A percentile compares a stretch with the other conserved stretches of the same genome.
Evolutionary conservation across 2,329 filamentous ascomycete genomes (phyloP).

Genomic region (Fonsecaea monophora): DNA sequence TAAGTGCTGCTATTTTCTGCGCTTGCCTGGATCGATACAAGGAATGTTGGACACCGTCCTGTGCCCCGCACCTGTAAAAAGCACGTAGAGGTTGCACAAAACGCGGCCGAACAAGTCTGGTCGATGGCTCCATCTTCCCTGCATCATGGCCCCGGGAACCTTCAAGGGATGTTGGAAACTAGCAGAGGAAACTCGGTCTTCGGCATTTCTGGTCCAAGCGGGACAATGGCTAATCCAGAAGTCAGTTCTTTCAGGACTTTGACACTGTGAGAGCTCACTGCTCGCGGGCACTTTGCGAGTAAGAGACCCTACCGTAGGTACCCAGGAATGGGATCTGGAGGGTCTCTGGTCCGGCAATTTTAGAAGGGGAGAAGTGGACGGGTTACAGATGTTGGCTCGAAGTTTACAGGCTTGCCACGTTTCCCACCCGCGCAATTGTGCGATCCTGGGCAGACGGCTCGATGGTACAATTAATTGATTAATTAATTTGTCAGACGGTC

Average conservation of each 20-base stretch:
- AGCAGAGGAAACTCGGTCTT: constrained; percentile 2
- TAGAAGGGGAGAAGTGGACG: constrained; percentile 2
- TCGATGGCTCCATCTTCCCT: not conserved
- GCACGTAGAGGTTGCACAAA: not conserved
- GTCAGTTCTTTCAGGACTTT: not conserved
- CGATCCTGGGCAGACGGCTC: not conserved
- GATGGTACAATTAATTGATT: not conserved
- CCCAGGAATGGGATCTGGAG: not conserved
- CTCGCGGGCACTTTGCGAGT: not conserved
- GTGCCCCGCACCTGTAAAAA: constrained; percentile 3
- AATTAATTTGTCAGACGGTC: constrained; percentile 2
- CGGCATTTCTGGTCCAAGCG: not conserved
- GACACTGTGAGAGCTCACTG: not conserved
- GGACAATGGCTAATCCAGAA: not conserved
- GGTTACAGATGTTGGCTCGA: not conserved
- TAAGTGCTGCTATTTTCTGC: not conserved
- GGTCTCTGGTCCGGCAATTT: constrained; percentile 3
- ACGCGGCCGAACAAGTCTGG: not conserved
- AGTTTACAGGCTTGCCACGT: constrained; percentile 19
- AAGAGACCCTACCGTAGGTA: constrained; percentile 3
- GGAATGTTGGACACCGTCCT: not conserved
- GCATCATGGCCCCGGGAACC: not conserved
- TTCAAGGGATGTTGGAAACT: not conserved
- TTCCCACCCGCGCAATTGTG: not conserved
- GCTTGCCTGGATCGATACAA: constrained; percentile 1